These are phyloP conservation scores for Tanacetum coccineum DNA, from an alignment of 129 eudicot species.

Conservation along the genomic window DNA sequence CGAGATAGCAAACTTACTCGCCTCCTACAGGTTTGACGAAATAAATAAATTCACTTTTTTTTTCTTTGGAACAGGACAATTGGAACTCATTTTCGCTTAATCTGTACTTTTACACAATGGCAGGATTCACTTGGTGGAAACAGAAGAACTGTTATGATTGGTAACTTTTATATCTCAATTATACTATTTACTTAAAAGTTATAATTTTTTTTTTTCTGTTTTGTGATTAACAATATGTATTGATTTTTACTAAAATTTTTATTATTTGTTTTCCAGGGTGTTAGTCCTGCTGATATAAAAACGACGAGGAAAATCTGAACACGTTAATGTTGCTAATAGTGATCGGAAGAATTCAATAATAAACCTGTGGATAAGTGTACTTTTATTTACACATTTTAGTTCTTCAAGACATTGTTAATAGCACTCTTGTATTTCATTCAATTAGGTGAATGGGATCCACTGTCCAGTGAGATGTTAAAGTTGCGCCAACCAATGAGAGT, in stretches of 20 bases:
- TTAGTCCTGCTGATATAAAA: too few relatives aligned
- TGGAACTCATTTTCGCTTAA: slow-evolving; percentile 1
- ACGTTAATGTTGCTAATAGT: too few relatives aligned
- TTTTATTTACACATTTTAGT: too few relatives aligned
- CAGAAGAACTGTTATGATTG: slow-evolving; percentile 99
- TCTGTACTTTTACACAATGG: slow-evolving; percentile 18
- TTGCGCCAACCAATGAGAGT: slow-evolving; percentile 98
- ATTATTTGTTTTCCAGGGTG: too few relatives aligned
- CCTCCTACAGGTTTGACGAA: slow-evolving; percentile 71
- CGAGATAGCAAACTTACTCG: slow-evolving; percentile 99
- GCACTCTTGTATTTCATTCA: too few relatives aligned
- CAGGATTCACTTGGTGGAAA: slow-evolving; percentile 99
- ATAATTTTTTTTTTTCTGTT: too few relatives aligned
- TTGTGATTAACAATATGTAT: neutral
- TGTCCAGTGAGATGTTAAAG: slow-evolving; percentile 88
- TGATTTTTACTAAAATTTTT: neutral
- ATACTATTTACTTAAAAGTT: neutral
- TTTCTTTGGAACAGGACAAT: neutral
- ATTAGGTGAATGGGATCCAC: slow-evolving; percentile 67
- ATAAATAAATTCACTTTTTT: neutral
- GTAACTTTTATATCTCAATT: slow-evolving; percentile 35
- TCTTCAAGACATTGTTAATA: too few relatives aligned
- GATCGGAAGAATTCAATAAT: too few relatives aligned
- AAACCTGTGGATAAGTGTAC: slow-evolving; percentile 21
- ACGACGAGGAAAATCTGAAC: too few relatives aligned